Conservation (phyloP, 805 yeast species). For the Candida anglica region DNA sequence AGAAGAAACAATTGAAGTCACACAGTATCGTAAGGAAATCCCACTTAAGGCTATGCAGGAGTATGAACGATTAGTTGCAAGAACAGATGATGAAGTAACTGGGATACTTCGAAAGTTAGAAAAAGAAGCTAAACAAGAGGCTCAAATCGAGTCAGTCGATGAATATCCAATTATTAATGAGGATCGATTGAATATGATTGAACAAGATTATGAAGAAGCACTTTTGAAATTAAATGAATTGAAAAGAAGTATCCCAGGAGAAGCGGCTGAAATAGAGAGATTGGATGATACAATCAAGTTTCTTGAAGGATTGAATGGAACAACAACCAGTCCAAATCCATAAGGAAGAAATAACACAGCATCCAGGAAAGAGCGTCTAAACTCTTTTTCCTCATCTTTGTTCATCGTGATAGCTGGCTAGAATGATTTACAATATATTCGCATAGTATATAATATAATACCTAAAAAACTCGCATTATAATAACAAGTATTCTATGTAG, state of each 20-base stretch:
- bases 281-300: constrained; percentile 26
- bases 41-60: constrained; percentile 39
- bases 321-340: too few relatives aligned
- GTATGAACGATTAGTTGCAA: constrained; percentile 30
- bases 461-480: too few relatives aligned
- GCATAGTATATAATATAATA: too few relatives aligned
- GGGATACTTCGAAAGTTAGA: constrained; percentile 18
- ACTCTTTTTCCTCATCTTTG: too few relatives aligned
- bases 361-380: too few relatives aligned
- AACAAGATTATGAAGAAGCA: constrained; percentile 22
- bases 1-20: constrained; percentile 52
- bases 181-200: constrained; percentile 9
- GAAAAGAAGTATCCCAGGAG: constrained; percentile 32
- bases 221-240: constrained; percentile 27
- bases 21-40: constrained; percentile 49
- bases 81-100: constrained; percentile 29
- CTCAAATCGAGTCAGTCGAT: constrained; percentile 4
- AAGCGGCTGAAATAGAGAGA: constrained; percentile 30
- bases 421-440: too few relatives aligned
- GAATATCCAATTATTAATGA: constrained; percentile 8
- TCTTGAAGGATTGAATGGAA: constrained; percentile 13
- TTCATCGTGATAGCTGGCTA: too few relatives aligned
- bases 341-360: too few relatives aligned
- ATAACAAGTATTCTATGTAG: too few relatives aligned
- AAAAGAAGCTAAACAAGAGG: constrained; percentile 2